Evolutionary conservation across 805 yeast species (phyloP).

Genomic region (Saturnispora dispora): DNA sequence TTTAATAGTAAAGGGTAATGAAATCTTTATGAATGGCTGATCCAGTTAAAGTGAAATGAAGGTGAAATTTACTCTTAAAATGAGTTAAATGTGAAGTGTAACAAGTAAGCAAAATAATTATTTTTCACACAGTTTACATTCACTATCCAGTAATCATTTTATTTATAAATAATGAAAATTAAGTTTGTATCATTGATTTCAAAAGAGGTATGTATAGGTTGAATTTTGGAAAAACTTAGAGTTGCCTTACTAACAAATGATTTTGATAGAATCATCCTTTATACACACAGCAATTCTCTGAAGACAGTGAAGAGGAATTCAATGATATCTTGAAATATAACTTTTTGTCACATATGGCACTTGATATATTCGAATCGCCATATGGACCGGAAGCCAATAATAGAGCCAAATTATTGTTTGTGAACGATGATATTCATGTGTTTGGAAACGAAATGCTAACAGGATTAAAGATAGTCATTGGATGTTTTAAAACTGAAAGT

Average conservation of each 20-base stretch:
- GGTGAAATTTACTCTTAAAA: no score
- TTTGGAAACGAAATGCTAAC: constrained; percentile 64
- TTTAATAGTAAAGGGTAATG: no score
- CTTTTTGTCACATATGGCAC: constrained; percentile 66
- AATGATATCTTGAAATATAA: constrained; percentile 51
- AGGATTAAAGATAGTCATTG: constrained; percentile 58
- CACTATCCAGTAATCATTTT: neutral
- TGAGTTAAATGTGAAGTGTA: no score
- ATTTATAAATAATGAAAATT: constrained; percentile 23
- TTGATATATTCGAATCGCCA: constrained; percentile 56
- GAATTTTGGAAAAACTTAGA: neutral
- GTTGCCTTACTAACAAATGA: neutral
- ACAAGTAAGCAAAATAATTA: no score
- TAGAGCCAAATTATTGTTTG: constrained; percentile 36
- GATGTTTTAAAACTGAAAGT: constrained; percentile 24
- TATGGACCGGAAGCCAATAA: constrained; percentile 29
- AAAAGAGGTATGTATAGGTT: constrained; percentile 31
- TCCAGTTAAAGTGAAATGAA: no score
- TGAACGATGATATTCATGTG: constrained; percentile 58
- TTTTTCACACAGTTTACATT: neutral
- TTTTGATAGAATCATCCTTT: constrained; percentile 39
- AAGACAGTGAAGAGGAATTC: constrained; percentile 12
- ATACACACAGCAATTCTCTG: constrained; percentile 47
- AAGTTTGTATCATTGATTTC: constrained; percentile 51
- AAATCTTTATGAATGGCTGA: no score